Conservation (phyloP, 23 red algal genomes). For the Gracilaria caudata region DNA sequence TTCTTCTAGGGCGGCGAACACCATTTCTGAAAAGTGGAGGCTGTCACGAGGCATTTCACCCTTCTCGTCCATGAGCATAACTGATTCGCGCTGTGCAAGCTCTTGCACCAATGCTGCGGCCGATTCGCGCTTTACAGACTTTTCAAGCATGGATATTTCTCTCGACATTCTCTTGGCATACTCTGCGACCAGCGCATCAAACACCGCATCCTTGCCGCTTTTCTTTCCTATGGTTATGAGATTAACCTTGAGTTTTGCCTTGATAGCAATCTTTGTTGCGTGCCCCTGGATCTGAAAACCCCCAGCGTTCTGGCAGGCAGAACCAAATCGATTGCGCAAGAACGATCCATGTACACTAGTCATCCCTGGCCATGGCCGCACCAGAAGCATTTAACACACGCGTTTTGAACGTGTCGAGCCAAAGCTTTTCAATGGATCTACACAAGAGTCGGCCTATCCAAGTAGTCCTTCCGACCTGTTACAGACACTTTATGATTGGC, state of each 20-base stretch:
- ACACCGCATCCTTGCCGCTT: slow-evolving; percentile 50
- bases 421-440: neutral
- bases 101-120: slow-evolving; percentile 9
- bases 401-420: neutral
- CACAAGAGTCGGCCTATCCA: too few relatives aligned
- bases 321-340: neutral
- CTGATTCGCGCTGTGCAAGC: slow-evolving; percentile 5
- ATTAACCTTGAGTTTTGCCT: slow-evolving; percentile 54
- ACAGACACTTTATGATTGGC: too few relatives aligned
- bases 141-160: slow-evolving; percentile 32
- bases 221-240: slow-evolving; percentile 62
- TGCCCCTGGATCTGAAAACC: neutral
- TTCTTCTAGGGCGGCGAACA: slow-evolving; percentile 54
- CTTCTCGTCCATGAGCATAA: slow-evolving; percentile 65
- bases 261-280: neutral
- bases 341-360: neutral
- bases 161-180: slow-evolving; percentile 52
- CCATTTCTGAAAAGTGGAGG: slow-evolving; percentile 59
- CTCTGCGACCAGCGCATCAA: slow-evolving; percentile 29
- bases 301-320: neutral
- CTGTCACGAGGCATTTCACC: slow-evolving; percentile 53
- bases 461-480: too few relatives aligned
- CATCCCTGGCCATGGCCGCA: neutral
- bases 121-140: slow-evolving; percentile 43
- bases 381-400: neutral